Percentiles rank a stretch among this genome's conserved stretches.
phyloP scores from a whole-genome alignment of 176 grass and related monocot species.

The Aechmea fasciata region DNA sequence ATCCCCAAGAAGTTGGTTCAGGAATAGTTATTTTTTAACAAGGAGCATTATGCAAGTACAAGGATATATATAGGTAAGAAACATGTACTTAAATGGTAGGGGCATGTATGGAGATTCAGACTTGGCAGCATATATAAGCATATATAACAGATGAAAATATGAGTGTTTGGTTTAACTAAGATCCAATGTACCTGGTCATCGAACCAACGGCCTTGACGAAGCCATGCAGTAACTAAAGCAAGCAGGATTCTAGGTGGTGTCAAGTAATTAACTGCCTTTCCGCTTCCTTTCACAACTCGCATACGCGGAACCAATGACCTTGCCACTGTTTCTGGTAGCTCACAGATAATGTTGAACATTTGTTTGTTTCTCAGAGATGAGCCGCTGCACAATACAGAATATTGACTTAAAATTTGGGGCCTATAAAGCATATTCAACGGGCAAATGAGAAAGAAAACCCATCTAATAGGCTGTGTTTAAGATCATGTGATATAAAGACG shows the following conservation, averaged over 20 bases:
- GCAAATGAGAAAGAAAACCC: background rate
- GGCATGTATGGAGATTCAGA: too few species aligned
- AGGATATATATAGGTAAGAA: too few species aligned
- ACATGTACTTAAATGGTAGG: too few species aligned
- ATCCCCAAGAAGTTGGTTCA: too few species aligned
- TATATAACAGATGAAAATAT: background rate
- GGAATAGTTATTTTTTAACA: too few species aligned
- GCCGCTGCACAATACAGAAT: constrained; percentile 42
- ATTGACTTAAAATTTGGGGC: background rate
- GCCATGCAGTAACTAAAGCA: constrained; percentile 90
- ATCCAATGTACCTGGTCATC: constrained; percentile 63
- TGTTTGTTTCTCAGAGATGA: constrained; percentile 94
- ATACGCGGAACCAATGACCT: constrained; percentile 95
- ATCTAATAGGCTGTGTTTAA: too few species aligned
- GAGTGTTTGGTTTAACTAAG: background rate
- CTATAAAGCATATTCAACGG: background rate
- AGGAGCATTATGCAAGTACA: too few species aligned
- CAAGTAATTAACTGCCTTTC: constrained; percentile 93
- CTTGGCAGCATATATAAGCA: too few species aligned
- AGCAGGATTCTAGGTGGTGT: constrained; percentile 97
- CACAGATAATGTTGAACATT: constrained; percentile 97
- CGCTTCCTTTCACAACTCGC: constrained; percentile 93
- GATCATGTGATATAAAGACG: too few species aligned
- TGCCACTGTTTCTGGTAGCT: constrained; percentile 98
- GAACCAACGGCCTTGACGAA: constrained; percentile 93